Evolutionary conservation across 352 stramenopile genomes (phyloP).

Genomic region (Phytophthora multivora): DNA sequence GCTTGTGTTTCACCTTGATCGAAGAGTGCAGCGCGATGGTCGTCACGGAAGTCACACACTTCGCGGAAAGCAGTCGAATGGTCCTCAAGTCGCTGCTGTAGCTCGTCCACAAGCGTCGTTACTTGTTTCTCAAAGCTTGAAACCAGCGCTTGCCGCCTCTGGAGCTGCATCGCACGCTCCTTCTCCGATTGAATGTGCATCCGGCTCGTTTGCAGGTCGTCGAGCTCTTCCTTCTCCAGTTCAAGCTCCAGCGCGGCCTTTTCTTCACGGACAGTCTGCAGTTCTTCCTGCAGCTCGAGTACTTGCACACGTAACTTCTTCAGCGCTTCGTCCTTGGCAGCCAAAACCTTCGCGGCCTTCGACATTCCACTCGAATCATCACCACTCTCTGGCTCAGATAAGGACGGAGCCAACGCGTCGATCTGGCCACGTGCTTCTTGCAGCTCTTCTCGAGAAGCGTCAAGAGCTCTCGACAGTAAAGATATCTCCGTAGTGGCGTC

Average conservation of each 20-base stretch:
- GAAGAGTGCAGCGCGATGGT: constrained; percentile 14
- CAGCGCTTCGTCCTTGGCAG: constrained; percentile 30
- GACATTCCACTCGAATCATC: constrained; percentile 14
- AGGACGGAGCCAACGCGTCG: constrained; percentile 10
- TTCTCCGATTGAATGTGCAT: constrained; percentile 46
- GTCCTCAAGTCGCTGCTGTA: constrained; percentile 60
- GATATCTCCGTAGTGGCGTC: constrained; percentile 33
- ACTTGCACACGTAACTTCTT: constrained; percentile 35
- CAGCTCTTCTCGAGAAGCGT: constrained; percentile 29
- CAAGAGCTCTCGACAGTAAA: constrained; percentile 26
- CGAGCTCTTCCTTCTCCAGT: constrained; percentile 31
- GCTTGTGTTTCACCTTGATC: neutral
- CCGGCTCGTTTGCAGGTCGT: constrained; percentile 37
- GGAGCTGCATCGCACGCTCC: constrained; percentile 36
- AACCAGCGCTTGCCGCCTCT: constrained; percentile 51
- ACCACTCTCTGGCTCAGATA: constrained; percentile 23
- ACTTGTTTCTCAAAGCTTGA: constrained; percentile 47
- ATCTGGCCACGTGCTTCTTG: constrained; percentile 22
- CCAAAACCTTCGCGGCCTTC: constrained; percentile 16
- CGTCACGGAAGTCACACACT: constrained; percentile 63
- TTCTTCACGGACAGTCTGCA: constrained; percentile 35
- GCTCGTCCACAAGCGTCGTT: constrained; percentile 40
- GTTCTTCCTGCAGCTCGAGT: constrained; percentile 35
- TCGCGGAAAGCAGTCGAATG: constrained; percentile 66
- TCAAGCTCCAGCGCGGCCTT: constrained; percentile 38